These are phyloP conservation scores for Picocystis salinarum DNA, from an alignment of 139 green algal species.

Conservation along the genomic window DNA sequence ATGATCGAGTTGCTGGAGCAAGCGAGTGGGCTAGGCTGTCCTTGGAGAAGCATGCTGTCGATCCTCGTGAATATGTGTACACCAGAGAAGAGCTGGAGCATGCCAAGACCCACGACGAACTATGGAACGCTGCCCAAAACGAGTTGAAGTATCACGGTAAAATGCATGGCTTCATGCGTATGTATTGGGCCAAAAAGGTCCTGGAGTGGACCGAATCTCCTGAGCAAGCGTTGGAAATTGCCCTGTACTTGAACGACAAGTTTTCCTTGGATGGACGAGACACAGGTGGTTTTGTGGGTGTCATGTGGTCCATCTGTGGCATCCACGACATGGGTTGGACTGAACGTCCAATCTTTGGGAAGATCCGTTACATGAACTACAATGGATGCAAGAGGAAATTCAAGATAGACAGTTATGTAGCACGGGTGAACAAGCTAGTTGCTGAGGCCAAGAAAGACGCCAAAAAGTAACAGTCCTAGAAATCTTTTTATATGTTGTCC, in stretches of 20 bases:
- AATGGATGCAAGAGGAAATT: constrained; percentile 91
- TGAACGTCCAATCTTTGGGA: constrained; percentile 84
- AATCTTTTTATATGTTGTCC: no score
- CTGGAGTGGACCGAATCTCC: constrained; percentile 73
- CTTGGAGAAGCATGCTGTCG: constrained; percentile 42
- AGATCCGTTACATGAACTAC: constrained; percentile 95
- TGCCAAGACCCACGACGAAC: constrained; percentile 72
- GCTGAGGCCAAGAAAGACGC: no score
- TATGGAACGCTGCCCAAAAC: constrained; percentile 44
- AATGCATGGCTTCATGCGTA: constrained; percentile 96
- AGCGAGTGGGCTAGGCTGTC: constrained; percentile 61
- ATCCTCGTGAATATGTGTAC: constrained; percentile 27
- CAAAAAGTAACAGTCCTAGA: no score
- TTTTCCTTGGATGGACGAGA: constrained; percentile 68
- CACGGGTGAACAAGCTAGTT: constrained; percentile 11
- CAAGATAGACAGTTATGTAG: constrained; percentile 52
- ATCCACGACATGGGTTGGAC: constrained; percentile 89
- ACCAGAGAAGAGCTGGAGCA: constrained; percentile 57
- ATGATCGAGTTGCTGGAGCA: constrained; percentile 58
- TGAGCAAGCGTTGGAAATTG: constrained; percentile 53
- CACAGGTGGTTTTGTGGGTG: constrained; percentile 74
- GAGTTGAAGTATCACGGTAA: constrained; percentile 80
- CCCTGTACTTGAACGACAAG: constrained; percentile 76
- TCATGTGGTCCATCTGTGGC: constrained; percentile 82
- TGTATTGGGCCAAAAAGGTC: constrained; percentile 99